Evolutionary conservation across 768 basidiomycete species (phyloP).

Genomic region (Royoungia palumana): DNA sequence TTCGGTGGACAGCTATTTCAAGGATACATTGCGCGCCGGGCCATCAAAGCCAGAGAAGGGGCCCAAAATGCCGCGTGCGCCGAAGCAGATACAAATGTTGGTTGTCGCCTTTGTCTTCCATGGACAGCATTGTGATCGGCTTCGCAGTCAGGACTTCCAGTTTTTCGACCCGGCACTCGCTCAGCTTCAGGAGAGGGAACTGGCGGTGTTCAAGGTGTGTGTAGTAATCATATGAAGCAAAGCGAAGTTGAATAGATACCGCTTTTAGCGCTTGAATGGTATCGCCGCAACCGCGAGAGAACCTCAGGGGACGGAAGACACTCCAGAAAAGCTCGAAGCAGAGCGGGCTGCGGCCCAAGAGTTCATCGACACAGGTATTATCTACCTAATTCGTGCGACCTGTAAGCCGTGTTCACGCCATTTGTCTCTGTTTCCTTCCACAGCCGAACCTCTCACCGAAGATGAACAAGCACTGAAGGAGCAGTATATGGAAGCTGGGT

Average conservation of each 20-base stretch:
- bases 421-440: too few relatives aligned
- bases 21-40: conserved; percentile 80
- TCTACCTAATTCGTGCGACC: background rate
- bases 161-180: conserved; percentile 85
- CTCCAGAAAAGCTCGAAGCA: conserved; percentile 79
- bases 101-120: conserved; percentile 25
- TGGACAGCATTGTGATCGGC: background rate
- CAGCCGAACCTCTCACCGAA: conserved; percentile 88
- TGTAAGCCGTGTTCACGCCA: too few relatives aligned
- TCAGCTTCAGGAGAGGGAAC: conserved; percentile 83
- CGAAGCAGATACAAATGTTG: conserved; percentile 83
- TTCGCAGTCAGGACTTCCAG: conserved; percentile 85
- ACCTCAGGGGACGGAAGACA: conserved; percentile 65
- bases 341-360: conserved; percentile 79
- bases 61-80: conserved; percentile 79
- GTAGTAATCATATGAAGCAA: background rate
- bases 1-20: conserved; percentile 94
- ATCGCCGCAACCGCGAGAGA: conserved; percentile 66
- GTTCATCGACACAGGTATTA: conserved; percentile 77
- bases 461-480: conserved; percentile 85
- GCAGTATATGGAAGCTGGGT: conserved; percentile 69
- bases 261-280: conserved; percentile 55
- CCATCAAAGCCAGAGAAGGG: conserved; percentile 78
- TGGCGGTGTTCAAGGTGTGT: conserved; percentile 70
- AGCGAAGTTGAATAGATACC: background rate